Percentiles rank a stretch among this genome's conserved stretches.
These are phyloP conservation scores for Flammula alnicola DNA, from an alignment of 1,284 basidiomycete genomes.

Conservation along the genomic window DNA sequence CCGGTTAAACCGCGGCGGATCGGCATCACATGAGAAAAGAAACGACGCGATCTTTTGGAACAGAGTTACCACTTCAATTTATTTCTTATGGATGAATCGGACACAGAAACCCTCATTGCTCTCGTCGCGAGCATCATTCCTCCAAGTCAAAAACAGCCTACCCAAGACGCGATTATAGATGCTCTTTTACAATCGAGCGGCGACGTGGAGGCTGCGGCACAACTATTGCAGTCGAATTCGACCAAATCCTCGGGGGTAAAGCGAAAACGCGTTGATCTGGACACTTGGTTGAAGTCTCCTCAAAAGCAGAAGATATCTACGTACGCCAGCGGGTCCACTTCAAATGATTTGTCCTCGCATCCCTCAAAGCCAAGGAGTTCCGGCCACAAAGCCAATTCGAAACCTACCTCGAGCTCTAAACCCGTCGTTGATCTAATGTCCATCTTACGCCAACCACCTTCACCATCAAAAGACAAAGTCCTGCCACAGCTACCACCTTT, in stretches of 20 bases:
- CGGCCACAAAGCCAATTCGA: slow-evolving; percentile 15
- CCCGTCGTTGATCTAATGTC: slow-evolving; percentile 55
- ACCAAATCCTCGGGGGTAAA: slow-evolving; percentile 31
- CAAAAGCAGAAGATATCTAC: slow-evolving; percentile 25
- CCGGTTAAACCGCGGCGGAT: no score
- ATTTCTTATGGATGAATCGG: slow-evolving; percentile 42
- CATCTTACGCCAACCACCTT: slow-evolving; percentile 56
- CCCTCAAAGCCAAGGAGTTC: slow-evolving; percentile 2
- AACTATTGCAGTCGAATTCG: slow-evolving; percentile 27
- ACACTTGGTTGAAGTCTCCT: slow-evolving; percentile 54
- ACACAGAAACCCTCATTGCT: slow-evolving; percentile 69
- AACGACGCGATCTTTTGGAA: not conserved
- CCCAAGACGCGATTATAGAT: slow-evolving; percentile 52
- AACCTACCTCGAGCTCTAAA: slow-evolving; percentile 26
- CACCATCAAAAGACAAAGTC: slow-evolving; percentile 44
- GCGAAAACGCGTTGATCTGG: slow-evolving; percentile 45
- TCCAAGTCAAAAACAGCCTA: slow-evolving; percentile 29
- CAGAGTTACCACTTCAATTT: not conserved
- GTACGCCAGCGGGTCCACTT: not conserved
- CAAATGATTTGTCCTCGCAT: slow-evolving; percentile 9
- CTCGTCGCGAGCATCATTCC: slow-evolving; percentile 65
- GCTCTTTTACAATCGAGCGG: slow-evolving; percentile 65
- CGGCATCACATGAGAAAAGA: not conserved
- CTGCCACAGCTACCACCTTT: slow-evolving; percentile 55
- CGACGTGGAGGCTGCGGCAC: slow-evolving; percentile 62